A percentile compares a stretch with the other conserved stretches of the same genome.
phyloP scores from a whole-genome alignment of 306 rosid genomes.

The Cucumis sativus region Cucumber_9930_V3 NC_026658.2:16927501-16928000 shows the following conservation, averaged over 20 bases:
- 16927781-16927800: too few species aligned
- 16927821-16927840: too few species aligned
- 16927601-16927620: neutral
- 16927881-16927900: too few species aligned
- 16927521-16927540: conserved; percentile 6
- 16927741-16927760: neutral
- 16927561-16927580: neutral
- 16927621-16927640: neutral
- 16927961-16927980: too few species aligned
- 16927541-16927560: neutral
- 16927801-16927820: too few species aligned
- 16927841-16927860: too few species aligned
- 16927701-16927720: neutral
- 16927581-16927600: neutral
- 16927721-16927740: neutral
- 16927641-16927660: neutral
- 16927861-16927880: too few species aligned
- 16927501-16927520: conserved; percentile 77
- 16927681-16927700: neutral
- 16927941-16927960: too few species aligned
- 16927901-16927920: too few species aligned
- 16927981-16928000: too few species aligned
- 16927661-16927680: neutral
- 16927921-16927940: too few species aligned
- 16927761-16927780: neutral